Evolutionary conservation across 106 monocot genomes (phyloP).

Genomic region (Allium cepa): DNA sequence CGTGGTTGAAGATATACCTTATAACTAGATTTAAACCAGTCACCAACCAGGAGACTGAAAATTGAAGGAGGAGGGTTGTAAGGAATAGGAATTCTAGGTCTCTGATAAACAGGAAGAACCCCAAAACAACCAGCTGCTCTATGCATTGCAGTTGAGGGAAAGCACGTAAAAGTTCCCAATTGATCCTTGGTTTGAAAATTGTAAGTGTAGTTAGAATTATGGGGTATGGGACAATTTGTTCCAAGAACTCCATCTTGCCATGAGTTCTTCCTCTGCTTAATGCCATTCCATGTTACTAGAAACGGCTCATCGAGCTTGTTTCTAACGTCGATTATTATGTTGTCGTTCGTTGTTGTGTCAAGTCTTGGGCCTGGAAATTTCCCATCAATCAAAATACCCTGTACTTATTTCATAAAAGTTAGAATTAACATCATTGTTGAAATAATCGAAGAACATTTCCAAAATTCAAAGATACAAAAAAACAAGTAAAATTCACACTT

Average conservation of each 20-base stretch:
- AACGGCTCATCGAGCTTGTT: constrained; percentile 94
- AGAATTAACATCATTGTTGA: no score
- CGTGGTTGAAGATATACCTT: no score
- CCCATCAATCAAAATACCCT: constrained; percentile 85
- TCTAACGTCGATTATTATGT: constrained; percentile 64
- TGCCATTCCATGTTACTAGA: constrained; percentile 93
- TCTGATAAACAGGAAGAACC: constrained; percentile 46
- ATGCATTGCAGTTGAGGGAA: constrained; percentile 77
- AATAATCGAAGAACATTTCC: no score
- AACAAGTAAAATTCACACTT: no score
- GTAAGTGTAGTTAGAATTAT: constrained; percentile 76
- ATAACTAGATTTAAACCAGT: constrained; percentile 72
- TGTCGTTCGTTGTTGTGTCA: constrained; percentile 80
- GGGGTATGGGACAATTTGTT: constrained; percentile 89
- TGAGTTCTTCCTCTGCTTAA: constrained; percentile 97
- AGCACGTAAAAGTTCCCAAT: constrained; percentile 80
- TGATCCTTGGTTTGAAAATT: constrained; percentile 87
- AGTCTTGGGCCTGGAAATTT: constrained; percentile 85
- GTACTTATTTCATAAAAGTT: no score
- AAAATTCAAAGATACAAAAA: no score
- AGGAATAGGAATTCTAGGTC: constrained; percentile 58
- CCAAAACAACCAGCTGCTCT: constrained; percentile 80
- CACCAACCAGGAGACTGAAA: constrained; percentile 72
- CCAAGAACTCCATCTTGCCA: constrained; percentile 97
- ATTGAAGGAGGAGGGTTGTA: constrained; percentile 47